Base-by-base conservation (phyloP, 164 flowering plant species). In the Protea cynaroides region DNA sequence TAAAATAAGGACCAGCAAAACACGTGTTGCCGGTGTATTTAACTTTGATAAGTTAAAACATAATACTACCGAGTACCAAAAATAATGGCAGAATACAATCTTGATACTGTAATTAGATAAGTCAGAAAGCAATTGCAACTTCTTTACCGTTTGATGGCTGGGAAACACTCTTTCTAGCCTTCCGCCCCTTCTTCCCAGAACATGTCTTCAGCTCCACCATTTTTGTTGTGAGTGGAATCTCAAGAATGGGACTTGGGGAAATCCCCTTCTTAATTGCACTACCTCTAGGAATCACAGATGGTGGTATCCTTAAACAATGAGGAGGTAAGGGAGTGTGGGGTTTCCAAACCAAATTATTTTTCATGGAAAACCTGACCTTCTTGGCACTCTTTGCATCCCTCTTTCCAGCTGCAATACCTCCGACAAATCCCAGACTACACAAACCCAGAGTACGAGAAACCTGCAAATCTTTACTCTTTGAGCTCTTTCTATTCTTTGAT, bases 261-360 rank as follows among this genome's bases (percentile, higher is more conserved):
- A 84, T 58, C 4, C 97, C 97, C 75, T 93, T 82, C 82, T 93
- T 94, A 36, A 94, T 85, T 0, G 98, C 98, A 81, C 98, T 94
- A n/a, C 98, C 98, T 69, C 97, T 78, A 14, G 98, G 98, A 25
- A 95, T 86, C 38, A 73, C 91, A 62, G 97, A 89, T 6, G 98
- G 96, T 12, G 98, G 98, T 58, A 90, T 49, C 74, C 98, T 87
- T 84, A 94, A 72, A 63, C 78, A 77, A 61, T 89, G 83, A 1
- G 96, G 95, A 55, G 98, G 97, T 64, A 93, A 69, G 34, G 98
- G 97, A 65, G 57, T 86, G n/a, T 82, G 84, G 2, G 97, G 96
- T 66, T 89, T 90, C 98, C 98, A 93, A 2, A 90, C 87, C 76
- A 93, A 63, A 70, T 93, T 90, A 69, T 69, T 87, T 65, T 88